Evolutionary conservation across 139 green algal species (phyloP).

Genomic region (Chloropicon primus): DNA sequence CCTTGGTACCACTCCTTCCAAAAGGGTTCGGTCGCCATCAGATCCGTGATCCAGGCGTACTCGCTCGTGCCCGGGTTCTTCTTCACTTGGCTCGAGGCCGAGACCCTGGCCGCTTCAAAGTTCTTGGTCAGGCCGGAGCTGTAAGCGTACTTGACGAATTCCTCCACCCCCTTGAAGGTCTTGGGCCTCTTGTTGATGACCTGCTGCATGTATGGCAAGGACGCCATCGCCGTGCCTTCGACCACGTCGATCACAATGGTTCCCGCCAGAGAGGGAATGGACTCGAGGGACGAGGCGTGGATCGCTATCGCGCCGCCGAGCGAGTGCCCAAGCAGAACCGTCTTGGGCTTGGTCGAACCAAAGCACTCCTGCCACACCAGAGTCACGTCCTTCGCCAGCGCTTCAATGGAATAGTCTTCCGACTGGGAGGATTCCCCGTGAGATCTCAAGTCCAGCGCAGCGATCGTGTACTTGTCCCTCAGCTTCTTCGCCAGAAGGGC

Average conservation of each 20-base stretch:
- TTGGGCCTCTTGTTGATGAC: slow-evolving; percentile 42
- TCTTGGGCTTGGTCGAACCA: background rate
- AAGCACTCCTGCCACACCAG: slow-evolving; percentile 50
- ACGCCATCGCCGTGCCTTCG: slow-evolving; percentile 67
- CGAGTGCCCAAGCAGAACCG: slow-evolving; percentile 67
- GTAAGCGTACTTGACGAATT: slow-evolving; percentile 48
- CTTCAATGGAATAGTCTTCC: slow-evolving; percentile 45
- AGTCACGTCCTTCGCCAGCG: slow-evolving; percentile 34
- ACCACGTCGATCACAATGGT: slow-evolving; percentile 88
- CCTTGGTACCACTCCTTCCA: slow-evolving; percentile 82
- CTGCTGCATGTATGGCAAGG: slow-evolving; percentile 57
- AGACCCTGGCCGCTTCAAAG: slow-evolving; percentile 30
- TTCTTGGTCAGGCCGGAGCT: slow-evolving; percentile 17
- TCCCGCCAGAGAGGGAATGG: slow-evolving; percentile 41
- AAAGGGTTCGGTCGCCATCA: slow-evolving; percentile 41
- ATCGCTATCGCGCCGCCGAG: slow-evolving; percentile 75
- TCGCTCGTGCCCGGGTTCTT: background rate
- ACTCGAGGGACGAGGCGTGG: slow-evolving; percentile 31
- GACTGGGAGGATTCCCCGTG: slow-evolving; percentile 49
- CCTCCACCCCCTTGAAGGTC: slow-evolving; percentile 34
- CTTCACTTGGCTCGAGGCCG: slow-evolving; percentile 46
- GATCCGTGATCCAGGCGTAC: slow-evolving; percentile 60
- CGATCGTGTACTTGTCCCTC: slow-evolving; percentile 46
- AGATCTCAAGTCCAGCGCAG: slow-evolving; percentile 59
- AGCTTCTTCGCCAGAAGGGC: slow-evolving; percentile 49